Evolutionary conservation across 805 yeast genomes (phyloP).

Genomic region (Saturnispora saitoi): DNA sequence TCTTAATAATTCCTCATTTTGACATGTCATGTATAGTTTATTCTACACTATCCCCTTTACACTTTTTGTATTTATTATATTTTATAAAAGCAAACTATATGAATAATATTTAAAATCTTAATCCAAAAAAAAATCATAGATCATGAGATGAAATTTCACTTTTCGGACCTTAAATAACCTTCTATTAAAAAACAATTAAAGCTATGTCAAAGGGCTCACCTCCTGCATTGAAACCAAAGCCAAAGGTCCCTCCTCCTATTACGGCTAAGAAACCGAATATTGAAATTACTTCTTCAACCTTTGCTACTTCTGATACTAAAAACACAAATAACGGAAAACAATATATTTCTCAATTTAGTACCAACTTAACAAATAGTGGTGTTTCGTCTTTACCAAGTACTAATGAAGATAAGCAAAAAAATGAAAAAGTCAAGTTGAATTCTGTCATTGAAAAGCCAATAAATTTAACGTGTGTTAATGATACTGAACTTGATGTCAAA

Average conservation of each 20-base stretch:
- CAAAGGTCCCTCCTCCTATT: conserved; percentile 25
- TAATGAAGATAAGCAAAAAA: background rate
- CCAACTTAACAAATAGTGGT: conserved; percentile 14
- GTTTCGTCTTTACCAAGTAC: background rate
- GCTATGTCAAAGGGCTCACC: conserved; percentile 20
- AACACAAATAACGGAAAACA: conserved; percentile 1
- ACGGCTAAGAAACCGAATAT: conserved; percentile 21
- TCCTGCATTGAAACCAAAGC: conserved; percentile 27
- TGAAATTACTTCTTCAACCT: background rate
- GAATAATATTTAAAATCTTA: background rate
- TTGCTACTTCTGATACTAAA: background rate
- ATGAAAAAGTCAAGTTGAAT: conserved; percentile 2
- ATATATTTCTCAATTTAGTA: conserved; percentile 12
- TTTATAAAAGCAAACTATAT: background rate
- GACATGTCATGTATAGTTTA: too few relatives aligned
- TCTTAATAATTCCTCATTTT: too few relatives aligned
- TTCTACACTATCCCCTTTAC: too few relatives aligned
- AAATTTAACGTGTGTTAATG: conserved; percentile 4
- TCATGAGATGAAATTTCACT: background rate
- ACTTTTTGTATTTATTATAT: too few relatives aligned
- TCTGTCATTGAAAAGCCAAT: conserved; percentile 7
- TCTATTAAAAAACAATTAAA: background rate
- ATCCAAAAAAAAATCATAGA: background rate
- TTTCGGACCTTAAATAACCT: background rate
- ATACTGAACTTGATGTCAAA: conserved; percentile 5